phyloP scores from a whole-genome alignment of 129 eudicot genomes.

The Flaveria trinervia region DNA sequence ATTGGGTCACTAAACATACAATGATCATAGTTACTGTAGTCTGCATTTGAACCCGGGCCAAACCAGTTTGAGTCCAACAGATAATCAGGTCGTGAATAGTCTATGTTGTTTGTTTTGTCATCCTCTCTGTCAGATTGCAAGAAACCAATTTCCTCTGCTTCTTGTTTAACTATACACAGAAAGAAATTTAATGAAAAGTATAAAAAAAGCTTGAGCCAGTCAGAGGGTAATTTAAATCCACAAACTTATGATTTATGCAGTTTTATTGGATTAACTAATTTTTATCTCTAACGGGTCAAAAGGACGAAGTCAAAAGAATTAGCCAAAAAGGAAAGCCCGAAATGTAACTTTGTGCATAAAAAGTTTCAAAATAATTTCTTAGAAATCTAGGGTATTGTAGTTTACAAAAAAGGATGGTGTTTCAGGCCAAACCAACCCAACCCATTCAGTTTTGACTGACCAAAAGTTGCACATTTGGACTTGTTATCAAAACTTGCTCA shows the following conservation, averaged over 20 bases:
- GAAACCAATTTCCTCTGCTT: constrained; percentile 39
- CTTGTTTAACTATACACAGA: constrained; percentile 46
- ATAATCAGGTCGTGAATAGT: constrained; percentile 60
- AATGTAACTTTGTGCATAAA: neutral
- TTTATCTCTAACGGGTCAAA: neutral
- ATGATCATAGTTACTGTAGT: constrained; percentile 41
- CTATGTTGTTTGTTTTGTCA: constrained; percentile 36
- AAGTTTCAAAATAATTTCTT: neutral
- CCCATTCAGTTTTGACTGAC: neutral
- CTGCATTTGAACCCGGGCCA: constrained; percentile 35
- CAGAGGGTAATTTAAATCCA: neutral
- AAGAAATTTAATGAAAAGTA: neutral
- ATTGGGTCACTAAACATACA: constrained; percentile 46
- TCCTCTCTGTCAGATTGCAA: constrained; percentile 38
- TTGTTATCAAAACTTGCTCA: neutral
- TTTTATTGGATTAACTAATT: neutral
- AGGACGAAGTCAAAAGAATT: neutral
- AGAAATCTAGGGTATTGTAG: neutral
- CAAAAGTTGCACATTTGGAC: neutral
- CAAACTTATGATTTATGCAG: neutral
- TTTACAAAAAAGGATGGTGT: neutral
- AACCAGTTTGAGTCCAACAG: constrained; percentile 67
- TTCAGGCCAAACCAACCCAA: neutral
- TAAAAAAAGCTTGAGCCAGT: neutral
- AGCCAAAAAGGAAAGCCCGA: neutral